A percentile compares a stretch with the other conserved stretches of the same genome.
phyloP scores from a whole-genome alignment of 2,329 filamentous ascomycete genomes.

The Fusarium sp. region DNA sequence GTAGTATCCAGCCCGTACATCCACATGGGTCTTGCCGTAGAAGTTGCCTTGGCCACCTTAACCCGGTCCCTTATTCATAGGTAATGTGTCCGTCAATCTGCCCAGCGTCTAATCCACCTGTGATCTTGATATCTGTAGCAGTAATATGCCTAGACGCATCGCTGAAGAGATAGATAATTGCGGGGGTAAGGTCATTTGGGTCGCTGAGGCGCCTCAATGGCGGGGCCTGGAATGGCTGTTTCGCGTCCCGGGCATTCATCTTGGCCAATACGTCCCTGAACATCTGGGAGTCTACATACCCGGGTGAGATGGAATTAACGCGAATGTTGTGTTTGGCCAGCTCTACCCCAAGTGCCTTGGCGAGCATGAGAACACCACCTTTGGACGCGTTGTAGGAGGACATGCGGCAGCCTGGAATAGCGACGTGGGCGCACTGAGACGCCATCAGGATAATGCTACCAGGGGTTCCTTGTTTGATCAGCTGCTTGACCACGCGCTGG shows the following conservation, averaged over 20 bases:
- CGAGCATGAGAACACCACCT: slow-evolving; percentile 56
- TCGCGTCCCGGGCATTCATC: slow-evolving; percentile 40
- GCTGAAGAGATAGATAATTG: slow-evolving; percentile 58
- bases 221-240: slow-evolving; percentile 53
- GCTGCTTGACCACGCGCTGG: slow-evolving; percentile 55
- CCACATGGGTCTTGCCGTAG: too few species aligned
- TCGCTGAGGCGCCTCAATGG: slow-evolving; percentile 56
- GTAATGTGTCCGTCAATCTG: background rate
- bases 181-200: slow-evolving; percentile 53
- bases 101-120: slow-evolving; percentile 53
- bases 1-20: background rate
- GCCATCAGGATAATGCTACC: slow-evolving; percentile 55
- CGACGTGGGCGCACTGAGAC: slow-evolving; percentile 35
- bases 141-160: slow-evolving; percentile 60
- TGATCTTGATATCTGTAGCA: slow-evolving; percentile 59
- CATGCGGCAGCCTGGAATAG: slow-evolving; percentile 36
- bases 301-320: slow-evolving; percentile 56
- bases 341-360: slow-evolving; percentile 55
- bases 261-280: slow-evolving; percentile 50
- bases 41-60: too few species aligned
- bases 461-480: slow-evolving; percentile 54
- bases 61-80: too few species aligned
- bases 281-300: slow-evolving; percentile 55
- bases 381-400: slow-evolving; percentile 60
- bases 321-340: slow-evolving; percentile 53